phyloP scores from a whole-genome alignment of 2,329 filamentous ascomycete genomes.

The Hypoxylon sp. region DNA sequence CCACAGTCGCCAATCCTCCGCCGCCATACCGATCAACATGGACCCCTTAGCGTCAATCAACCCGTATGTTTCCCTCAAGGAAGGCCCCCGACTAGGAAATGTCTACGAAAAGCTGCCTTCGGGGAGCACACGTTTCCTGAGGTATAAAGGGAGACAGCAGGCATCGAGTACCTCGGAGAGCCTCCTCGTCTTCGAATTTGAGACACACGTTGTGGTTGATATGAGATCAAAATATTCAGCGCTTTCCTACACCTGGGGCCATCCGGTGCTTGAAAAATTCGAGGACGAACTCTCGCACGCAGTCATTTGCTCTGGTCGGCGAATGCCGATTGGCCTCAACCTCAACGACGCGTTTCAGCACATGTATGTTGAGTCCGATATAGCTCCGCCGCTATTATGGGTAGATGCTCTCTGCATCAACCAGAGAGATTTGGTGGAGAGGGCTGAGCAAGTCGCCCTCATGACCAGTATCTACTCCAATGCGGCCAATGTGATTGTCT shows the following conservation, averaged over 20 bases:
- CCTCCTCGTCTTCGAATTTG: conserved; percentile 28
- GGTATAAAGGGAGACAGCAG: conserved; percentile 24
- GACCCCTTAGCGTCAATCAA: conserved; percentile 34
- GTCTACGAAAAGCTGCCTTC: conserved; percentile 23
- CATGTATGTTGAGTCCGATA: conserved; percentile 27
- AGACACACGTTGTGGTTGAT: conserved; percentile 8
- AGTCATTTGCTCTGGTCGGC: conserved; percentile 26
- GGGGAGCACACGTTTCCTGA: conserved; percentile 24
- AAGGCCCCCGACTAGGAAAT: not conserved
- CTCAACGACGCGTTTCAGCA: conserved; percentile 27
- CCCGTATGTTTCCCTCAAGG: conserved; percentile 30
- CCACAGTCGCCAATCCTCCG: not conserved
- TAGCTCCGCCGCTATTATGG: conserved; percentile 41
- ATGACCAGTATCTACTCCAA: conserved; percentile 45
- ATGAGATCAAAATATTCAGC: conserved; percentile 26
- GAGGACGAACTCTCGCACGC: conserved; percentile 30
- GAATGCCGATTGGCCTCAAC: conserved; percentile 34
- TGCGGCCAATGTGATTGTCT: conserved; percentile 40
- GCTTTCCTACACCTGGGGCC: conserved; percentile 34
- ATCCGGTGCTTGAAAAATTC: conserved; percentile 23
- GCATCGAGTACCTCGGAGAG: not conserved
- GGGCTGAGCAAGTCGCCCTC: conserved; percentile 38
- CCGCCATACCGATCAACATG: not conserved
- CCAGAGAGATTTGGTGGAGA: conserved; percentile 39
- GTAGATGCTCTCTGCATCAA: conserved; percentile 47